A percentile compares a stretch with the other conserved stretches of the same genome.
Conservation (phyloP, 805 yeast species). For the Candida yuanshanica region DNA sequence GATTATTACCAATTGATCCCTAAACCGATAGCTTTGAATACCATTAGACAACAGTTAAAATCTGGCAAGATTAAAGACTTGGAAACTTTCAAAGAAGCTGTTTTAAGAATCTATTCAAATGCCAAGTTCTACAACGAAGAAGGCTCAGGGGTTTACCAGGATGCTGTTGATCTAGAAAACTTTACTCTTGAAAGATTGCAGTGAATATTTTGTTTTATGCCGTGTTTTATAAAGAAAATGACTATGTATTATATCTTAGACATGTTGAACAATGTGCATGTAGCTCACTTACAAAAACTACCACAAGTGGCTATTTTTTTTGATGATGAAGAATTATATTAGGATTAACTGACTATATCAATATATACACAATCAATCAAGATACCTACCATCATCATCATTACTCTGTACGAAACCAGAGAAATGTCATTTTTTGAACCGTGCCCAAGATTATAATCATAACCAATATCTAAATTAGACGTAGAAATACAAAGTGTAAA, state of each 20-base stretch:
- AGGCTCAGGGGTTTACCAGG: constrained; percentile 79
- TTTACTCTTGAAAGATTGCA: constrained; percentile 54
- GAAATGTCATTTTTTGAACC: background rate
- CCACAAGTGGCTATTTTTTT: too few relatives aligned
- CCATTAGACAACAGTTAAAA: constrained; percentile 49
- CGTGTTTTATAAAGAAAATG: background rate
- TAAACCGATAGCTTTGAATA: constrained; percentile 63
- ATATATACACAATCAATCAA: too few relatives aligned
- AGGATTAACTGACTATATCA: too few relatives aligned
- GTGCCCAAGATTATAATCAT: background rate
- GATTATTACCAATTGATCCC: constrained; percentile 63
- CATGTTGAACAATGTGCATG: too few relatives aligned
- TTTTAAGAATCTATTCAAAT: constrained; percentile 72
- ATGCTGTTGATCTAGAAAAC: constrained; percentile 70
- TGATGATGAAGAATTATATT: too few relatives aligned
- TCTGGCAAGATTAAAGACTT: constrained; percentile 42
- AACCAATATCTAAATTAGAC: background rate
- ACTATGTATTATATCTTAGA: background rate
- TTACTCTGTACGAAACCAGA: background rate
- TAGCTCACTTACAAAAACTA: too few relatives aligned
- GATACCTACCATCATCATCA: background rate
- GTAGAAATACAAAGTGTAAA: background rate
- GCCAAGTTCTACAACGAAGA: constrained; percentile 88
- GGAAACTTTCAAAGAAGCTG: constrained; percentile 48
- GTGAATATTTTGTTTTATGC: background rate